Base-by-base conservation (phyloP, 1,284 basidiomycete species). In the Moesziomyces antarcticus region DNA sequence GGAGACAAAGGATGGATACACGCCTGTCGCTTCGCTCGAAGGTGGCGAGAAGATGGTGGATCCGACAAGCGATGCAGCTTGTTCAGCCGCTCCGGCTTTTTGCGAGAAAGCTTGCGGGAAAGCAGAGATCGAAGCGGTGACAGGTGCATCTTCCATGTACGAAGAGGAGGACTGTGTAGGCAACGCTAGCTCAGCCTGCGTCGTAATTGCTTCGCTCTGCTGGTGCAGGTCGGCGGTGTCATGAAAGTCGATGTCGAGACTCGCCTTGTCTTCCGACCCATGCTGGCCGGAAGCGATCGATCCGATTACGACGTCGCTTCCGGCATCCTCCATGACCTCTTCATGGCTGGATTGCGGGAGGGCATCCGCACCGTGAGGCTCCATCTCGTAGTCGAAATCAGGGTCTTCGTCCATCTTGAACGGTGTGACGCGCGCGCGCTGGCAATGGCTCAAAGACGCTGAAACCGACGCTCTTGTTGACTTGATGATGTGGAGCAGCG, bases 321-420 rank as follows among this genome's bases (percentile, higher is more conserved):
- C 50, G 24, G 55, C 50, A 27, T 73, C 71, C 1, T 61, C 66
- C 66, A 73, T 73, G 18, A 46, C 33, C 30, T 68, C 71, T 35
- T 68, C 64, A 3, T 44, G 42, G 30, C 35, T 56, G 24, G 41
- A 33, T 16, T 47, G 63, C 11, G 42, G 30, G 1, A 21, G 44
- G 18, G 51, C 45, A 11, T 51, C 46, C 2, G 44, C 48, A 27
- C 57, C 48, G 41, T 57, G 50, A 10, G 65, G 57, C 21, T 61
- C 58, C 71, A 73, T 73, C 53, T 73, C 71, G 55, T 73, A 73
- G 41, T 73, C 71, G 35, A 46, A 56, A 20, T 65, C 55, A 8
- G 60, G 43, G 41, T 57, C 49, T 18, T 59, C 52, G 35, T 67
- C 54, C 66, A 68, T 73, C n/a, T 16, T 62, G 55, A 37, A 33